phyloP scores from a whole-genome alignment of 257 asterid genomes.

The Ligustrum vulgare region DNA sequence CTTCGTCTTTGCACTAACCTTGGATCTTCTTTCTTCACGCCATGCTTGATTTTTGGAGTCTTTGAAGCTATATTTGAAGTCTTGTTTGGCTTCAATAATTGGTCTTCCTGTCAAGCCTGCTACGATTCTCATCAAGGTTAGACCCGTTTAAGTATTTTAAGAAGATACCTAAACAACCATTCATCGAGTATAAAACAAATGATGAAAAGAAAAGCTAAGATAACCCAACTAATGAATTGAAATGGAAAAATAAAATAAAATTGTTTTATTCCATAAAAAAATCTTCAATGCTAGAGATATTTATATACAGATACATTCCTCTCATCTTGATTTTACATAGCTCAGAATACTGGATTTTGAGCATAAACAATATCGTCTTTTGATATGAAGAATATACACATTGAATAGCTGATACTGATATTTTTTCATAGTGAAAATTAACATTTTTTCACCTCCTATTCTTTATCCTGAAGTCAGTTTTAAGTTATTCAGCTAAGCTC shows the following conservation, averaged over 20 bases:
- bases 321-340: not conserved
- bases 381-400: not conserved
- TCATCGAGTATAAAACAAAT: not conserved
- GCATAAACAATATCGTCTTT: not conserved
- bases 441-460: not conserved
- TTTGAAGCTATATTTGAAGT: too few relatives aligned
- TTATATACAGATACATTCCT: not conserved
- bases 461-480: not conserved
- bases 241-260: not conserved
- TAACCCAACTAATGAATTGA: not conserved
- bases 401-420: not conserved
- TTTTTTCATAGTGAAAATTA: not conserved
- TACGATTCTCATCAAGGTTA: too few relatives aligned
- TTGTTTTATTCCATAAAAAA: not conserved
- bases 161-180: too few relatives aligned
- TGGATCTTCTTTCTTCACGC: too few relatives aligned
- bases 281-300: not conserved
- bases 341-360: not conserved
- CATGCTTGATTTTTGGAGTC: too few relatives aligned
- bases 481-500: conserved; percentile 45
- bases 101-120: too few relatives aligned
- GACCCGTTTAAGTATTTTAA: too few relatives aligned
- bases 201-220: not conserved
- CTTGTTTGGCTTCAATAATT: too few relatives aligned
- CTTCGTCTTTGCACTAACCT: too few relatives aligned